A percentile compares a stretch with the other conserved stretches of the same genome.
phyloP scores from a whole-genome alignment of 108 stramenopile species.

The Mediolabrus comicus region DNA sequence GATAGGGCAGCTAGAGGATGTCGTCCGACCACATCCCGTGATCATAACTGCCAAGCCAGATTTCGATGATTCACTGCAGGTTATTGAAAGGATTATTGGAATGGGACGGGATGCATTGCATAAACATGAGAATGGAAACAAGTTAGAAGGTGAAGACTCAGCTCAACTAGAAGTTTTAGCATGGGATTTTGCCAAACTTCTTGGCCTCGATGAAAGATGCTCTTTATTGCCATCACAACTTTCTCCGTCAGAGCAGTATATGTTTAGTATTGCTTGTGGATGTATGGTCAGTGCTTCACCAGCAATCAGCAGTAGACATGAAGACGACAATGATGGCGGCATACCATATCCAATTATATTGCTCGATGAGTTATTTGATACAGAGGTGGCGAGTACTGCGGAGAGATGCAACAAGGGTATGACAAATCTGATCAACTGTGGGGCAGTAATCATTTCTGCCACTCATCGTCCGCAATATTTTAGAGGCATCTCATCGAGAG shows the following conservation, averaged over 20 bases:
- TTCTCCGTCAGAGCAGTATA: constrained; percentile 36
- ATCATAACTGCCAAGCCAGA: constrained; percentile 32
- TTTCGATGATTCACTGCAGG: constrained; percentile 23
- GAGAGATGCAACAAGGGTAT: constrained; percentile 34
- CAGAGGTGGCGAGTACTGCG: constrained; percentile 32
- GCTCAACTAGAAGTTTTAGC: constrained; percentile 10
- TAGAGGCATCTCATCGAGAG: constrained; percentile 14
- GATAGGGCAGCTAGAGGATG: background rate
- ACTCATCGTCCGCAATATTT: constrained; percentile 36
- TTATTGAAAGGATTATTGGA: constrained; percentile 18
- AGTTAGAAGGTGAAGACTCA: background rate
- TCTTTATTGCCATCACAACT: constrained; percentile 8
- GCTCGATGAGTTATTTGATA: constrained; percentile 41
- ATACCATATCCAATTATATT: constrained; percentile 38
- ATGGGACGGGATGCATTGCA: constrained; percentile 21
- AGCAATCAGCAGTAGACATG: background rate
- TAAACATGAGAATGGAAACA: no score
- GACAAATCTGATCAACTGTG: constrained; percentile 22
- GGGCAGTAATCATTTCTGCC: constrained; percentile 38
- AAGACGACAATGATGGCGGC: background rate
- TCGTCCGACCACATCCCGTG: constrained; percentile 8
- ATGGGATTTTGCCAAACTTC: constrained; percentile 13
- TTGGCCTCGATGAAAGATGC: constrained; percentile 15
- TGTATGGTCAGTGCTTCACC: constrained; percentile 42
- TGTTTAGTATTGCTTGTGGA: constrained; percentile 41